Conservation (phyloP, 345 rosid genomes). For the Populus simonii region DNA sequence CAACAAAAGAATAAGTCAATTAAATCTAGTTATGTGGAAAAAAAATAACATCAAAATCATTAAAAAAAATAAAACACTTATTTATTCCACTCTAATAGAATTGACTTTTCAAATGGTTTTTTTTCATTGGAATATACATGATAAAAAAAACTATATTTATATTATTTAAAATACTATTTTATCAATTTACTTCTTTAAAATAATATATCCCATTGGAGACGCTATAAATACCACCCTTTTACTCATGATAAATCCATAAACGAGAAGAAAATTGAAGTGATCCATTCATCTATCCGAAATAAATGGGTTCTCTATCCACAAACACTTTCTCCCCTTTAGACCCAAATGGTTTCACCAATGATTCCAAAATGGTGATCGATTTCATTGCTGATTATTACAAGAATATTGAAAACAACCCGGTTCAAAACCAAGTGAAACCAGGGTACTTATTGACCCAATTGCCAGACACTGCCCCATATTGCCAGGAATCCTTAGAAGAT, state of each 20-base stretch:
- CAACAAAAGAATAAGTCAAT: no score
- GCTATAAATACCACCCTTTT: no score
- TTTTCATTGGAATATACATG: no score
- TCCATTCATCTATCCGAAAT: background rate
- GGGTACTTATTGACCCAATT: constrained; percentile 19
- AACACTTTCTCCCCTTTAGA: constrained; percentile 12
- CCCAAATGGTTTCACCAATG: constrained; percentile 7
- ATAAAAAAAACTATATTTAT: no score
- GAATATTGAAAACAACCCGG: constrained; percentile 18
- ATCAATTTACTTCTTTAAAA: no score
- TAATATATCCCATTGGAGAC: no score
- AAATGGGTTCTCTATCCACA: constrained; percentile 6
- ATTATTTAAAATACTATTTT: no score
- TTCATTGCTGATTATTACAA: constrained; percentile 28
- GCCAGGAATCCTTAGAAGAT: constrained; percentile 16
- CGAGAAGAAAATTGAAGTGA: background rate
- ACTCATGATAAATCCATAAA: background rate
- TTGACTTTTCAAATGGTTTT: no score
- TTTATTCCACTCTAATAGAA: no score
- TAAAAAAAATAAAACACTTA: no score
- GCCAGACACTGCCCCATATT: constrained; percentile 11
- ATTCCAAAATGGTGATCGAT: constrained; percentile 24
- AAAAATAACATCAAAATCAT: no score
- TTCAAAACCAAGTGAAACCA: constrained; percentile 22
- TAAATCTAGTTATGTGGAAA: no score